Evolutionary conservation across 345 rosid genomes (phyloP).

Genomic region (Euphorbia lathyris): DNA sequence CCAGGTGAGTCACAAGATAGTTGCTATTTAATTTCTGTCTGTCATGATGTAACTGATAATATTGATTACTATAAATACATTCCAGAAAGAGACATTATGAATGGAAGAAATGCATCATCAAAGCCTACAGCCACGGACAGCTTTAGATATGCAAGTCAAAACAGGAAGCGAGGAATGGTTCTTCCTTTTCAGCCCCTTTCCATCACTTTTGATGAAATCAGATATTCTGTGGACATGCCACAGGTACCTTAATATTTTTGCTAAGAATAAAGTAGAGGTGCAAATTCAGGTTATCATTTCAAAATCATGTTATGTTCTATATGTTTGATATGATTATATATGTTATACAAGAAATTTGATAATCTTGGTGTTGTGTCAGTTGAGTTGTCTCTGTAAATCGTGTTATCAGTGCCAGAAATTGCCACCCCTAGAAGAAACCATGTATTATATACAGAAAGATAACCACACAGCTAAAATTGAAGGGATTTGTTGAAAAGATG

Average conservation of each 20-base stretch:
- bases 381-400: no score
- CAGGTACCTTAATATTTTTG: conserved; percentile 32
- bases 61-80: conserved; percentile 13
- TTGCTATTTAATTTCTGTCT: neutral
- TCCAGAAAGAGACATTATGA: conserved; percentile 36
- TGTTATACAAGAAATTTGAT: no score
- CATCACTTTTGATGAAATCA: conserved; percentile 52
- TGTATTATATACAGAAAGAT: neutral
- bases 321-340: no score
- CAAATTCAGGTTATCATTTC: no score
- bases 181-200: conserved; percentile 67
- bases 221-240: conserved; percentile 65
- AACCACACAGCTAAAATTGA: neutral
- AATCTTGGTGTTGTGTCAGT: no score
- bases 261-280: neutral
- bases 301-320: no score
- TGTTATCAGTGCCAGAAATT: no score
- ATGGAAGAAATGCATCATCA: conserved; percentile 23
- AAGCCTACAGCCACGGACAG: conserved; percentile 33
- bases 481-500: neutral
- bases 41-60: conserved; percentile 5
- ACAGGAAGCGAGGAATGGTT: conserved; percentile 52
- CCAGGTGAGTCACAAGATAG: conserved; percentile 27
- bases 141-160: conserved; percentile 26
- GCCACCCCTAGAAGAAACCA: neutral